A percentile compares a stretch with the other conserved stretches of the same genome.
These are phyloP conservation scores for Lolium rigidum DNA, from an alignment of 176 grass and related monocot species.

Conservation along the genomic window DNA sequence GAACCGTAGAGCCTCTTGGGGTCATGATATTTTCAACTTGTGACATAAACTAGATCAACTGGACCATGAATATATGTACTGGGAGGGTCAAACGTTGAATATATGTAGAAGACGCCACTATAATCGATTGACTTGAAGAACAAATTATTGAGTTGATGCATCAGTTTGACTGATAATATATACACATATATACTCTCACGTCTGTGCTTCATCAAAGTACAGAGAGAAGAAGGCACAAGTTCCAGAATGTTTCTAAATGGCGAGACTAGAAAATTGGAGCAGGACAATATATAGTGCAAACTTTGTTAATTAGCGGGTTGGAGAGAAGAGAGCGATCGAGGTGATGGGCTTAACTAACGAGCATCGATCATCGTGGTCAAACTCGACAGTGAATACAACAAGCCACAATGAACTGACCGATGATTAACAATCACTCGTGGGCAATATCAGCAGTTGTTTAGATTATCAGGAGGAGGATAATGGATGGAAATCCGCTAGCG, in stretches of 20 bases:
- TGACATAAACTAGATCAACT: constrained; percentile 17
- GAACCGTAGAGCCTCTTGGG: too few species aligned
- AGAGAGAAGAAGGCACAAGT: neutral
- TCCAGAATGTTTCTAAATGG: constrained; percentile 31
- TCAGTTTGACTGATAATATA: constrained; percentile 29
- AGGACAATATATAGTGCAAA: neutral
- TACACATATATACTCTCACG: neutral
- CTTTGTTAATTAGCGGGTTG: constrained; percentile 31
- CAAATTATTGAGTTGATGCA: neutral
- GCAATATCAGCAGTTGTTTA: constrained; percentile 13
- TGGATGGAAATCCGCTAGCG: constrained; percentile 11
- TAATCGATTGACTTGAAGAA: neutral
- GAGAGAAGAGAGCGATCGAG: neutral
- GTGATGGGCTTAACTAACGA: neutral
- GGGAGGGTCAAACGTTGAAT: constrained; percentile 22
- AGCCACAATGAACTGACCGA: neutral
- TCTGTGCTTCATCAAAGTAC: neutral
- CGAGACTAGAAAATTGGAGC: constrained; percentile 10
- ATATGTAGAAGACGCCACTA: neutral
- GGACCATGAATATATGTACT: neutral
- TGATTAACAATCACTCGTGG: constrained; percentile 6
- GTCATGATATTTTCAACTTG: neutral
- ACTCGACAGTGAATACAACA: constrained; percentile 42
- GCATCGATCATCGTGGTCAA: constrained; percentile 37
- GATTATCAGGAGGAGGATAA: constrained; percentile 7